A percentile compares a stretch with the other conserved stretches of the same genome.
These are phyloP conservation scores for Arctostaphylos glauca DNA, from an alignment of 148 eudicot species.

Conservation along the genomic window DNA sequence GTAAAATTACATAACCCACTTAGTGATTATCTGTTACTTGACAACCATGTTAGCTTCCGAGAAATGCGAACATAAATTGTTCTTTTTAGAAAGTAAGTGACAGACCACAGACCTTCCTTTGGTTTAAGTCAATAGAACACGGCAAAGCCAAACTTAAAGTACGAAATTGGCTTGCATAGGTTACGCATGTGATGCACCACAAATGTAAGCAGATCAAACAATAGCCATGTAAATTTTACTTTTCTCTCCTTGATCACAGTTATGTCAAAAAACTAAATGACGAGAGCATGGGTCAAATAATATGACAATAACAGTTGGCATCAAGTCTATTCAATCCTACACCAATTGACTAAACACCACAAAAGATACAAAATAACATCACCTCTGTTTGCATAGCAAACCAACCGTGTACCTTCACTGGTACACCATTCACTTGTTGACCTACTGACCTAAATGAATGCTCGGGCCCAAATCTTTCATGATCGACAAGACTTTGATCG, in stretches of 20 bases:
- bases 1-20: background rate
- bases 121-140: background rate
- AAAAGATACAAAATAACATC: constrained; percentile 5
- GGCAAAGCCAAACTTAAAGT: background rate
- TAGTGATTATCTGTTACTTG: background rate
- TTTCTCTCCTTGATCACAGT: background rate
- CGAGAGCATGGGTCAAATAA: background rate
- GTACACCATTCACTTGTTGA: constrained; percentile 37
- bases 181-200: background rate
- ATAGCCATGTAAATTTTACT: background rate
- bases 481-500: constrained; percentile 28
- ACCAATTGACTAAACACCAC: too few species aligned
- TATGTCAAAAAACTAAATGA: background rate
- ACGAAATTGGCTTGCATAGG: background rate
- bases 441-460: constrained; percentile 28
- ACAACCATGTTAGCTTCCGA: background rate
- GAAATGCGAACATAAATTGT: background rate
- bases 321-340: too few species aligned
- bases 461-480: constrained; percentile 37
- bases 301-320: background rate
- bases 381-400: constrained; percentile 38
- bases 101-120: too few species aligned
- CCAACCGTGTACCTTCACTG: constrained; percentile 34
- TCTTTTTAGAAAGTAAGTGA: too few species aligned
- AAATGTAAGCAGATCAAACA: constrained; percentile 5